These are phyloP conservation scores for Nepenthes alata DNA, from an alignment of 179 eudicot genomes.

Conservation along the genomic window DNA sequence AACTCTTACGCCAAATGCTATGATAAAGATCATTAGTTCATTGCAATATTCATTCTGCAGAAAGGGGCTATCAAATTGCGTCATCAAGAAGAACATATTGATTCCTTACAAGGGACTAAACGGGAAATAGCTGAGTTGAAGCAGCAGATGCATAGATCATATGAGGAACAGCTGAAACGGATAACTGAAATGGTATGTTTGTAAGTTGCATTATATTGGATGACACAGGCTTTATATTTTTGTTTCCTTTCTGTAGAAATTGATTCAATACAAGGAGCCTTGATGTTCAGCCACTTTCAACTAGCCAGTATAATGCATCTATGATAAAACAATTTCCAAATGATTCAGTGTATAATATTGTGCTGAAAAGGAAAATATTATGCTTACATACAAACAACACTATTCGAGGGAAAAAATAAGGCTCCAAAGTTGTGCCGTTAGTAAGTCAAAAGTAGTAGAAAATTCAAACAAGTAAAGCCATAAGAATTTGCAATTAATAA, in stretches of 20 bases:
- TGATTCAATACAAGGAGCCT: not conserved
- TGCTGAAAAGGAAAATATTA: no score
- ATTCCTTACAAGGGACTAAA: conserved; percentile 39
- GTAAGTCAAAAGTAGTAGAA: no score
- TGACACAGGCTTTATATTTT: not conserved
- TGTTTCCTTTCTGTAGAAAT: not conserved
- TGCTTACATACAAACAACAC: no score
- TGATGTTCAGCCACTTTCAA: no score
- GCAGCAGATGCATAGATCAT: conserved; percentile 46
- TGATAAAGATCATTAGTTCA: not conserved
- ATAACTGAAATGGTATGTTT: conserved; percentile 63
- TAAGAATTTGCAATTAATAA: no score
- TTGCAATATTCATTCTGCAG: conserved; percentile 20
- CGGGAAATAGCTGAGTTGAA: conserved; percentile 37
- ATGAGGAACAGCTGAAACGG: conserved; percentile 63
- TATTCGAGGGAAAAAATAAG: no score
- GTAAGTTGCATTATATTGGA: not conserved
- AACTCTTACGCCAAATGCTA: not conserved
- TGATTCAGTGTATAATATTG: no score
- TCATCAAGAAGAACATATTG: conserved; percentile 40
- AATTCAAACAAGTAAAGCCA: no score
- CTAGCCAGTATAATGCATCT: no score
- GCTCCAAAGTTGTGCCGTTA: no score
- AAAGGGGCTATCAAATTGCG: conserved; percentile 51
- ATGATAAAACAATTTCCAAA: no score